Conservation (phyloP, 108 stramenopile genomes). For the Fistulifera solaris region DNA sequence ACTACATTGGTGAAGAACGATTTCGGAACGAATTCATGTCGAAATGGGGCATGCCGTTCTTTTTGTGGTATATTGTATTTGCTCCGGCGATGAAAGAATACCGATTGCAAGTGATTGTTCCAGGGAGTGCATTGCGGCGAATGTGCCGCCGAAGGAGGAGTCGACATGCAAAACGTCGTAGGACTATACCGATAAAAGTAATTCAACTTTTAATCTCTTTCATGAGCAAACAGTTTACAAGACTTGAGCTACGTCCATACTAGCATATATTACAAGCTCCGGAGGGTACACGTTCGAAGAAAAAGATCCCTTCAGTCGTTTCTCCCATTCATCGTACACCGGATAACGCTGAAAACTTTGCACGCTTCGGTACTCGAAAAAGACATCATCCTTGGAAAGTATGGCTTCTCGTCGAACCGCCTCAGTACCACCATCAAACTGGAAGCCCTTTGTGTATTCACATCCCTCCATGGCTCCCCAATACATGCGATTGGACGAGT, state of each 20-base stretch:
- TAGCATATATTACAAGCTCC: constrained; percentile 36
- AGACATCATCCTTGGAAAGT: constrained; percentile 40
- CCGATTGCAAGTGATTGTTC: neutral
- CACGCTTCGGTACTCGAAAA: constrained; percentile 31
- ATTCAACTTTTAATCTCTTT: too few relatives aligned
- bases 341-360: neutral
- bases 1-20: constrained; percentile 14
- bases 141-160: neutral
- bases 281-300: constrained; percentile 35
- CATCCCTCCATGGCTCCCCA: constrained; percentile 24
- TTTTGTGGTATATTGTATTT: constrained; percentile 16
- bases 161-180: too few relatives aligned
- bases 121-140: neutral
- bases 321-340: constrained; percentile 27
- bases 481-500: constrained; percentile 12
- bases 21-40: constrained; percentile 29
- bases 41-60: constrained; percentile 24
- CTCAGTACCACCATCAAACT: constrained; percentile 53
- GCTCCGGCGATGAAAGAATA: neutral
- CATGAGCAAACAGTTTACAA: too few relatives aligned
- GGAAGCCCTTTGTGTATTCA: constrained; percentile 22
- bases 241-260: constrained; percentile 25
- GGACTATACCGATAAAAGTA: too few relatives aligned
- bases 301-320: constrained; percentile 30
- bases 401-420: constrained; percentile 38